A percentile compares a stretch with the other conserved stretches of the same genome.
phyloP scores from a whole-genome alignment of 1,139 yeast genomes.

The Groenewaldozyma sp. region DNA sequence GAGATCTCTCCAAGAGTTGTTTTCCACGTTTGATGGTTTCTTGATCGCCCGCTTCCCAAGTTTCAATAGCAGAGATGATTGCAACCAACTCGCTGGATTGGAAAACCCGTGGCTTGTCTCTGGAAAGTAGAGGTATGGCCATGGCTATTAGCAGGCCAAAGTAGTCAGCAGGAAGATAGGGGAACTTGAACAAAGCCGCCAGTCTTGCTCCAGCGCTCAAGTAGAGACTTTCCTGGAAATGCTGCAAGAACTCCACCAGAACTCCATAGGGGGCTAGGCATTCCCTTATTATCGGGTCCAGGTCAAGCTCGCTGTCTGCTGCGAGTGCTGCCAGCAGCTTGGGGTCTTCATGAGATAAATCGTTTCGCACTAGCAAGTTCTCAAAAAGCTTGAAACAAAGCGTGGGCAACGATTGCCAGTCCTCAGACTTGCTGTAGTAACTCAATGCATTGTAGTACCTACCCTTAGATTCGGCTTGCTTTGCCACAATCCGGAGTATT shows the following conservation, averaged over 20 bases:
- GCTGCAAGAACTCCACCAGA: slow-evolving; percentile 40
- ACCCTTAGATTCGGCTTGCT: slow-evolving; percentile 20
- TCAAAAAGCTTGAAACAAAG: slow-evolving; percentile 49
- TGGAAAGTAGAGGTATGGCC: slow-evolving; percentile 20
- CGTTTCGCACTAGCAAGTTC: slow-evolving; percentile 45
- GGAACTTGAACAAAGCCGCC: slow-evolving; percentile 51
- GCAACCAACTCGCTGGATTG: slow-evolving; percentile 35
- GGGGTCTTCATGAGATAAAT: slow-evolving; percentile 16
- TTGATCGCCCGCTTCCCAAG: slow-evolving; percentile 29
- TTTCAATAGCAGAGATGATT: slow-evolving; percentile 41
- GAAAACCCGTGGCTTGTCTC: slow-evolving; percentile 16
- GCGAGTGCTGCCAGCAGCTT: slow-evolving; percentile 24
- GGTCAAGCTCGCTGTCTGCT: slow-evolving; percentile 13
- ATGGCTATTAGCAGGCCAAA: slow-evolving; percentile 32
- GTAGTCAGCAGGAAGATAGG: slow-evolving; percentile 53
- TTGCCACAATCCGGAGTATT: slow-evolving; percentile 19
- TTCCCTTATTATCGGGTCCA: slow-evolving; percentile 53
- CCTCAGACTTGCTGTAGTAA: slow-evolving; percentile 59
- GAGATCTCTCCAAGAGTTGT: slow-evolving; percentile 11
- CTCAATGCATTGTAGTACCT: slow-evolving; percentile 54
- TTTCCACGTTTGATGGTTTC: slow-evolving; percentile 11
- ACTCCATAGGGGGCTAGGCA: slow-evolving; percentile 69
- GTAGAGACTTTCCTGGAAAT: slow-evolving; percentile 22
- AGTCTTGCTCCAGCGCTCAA: slow-evolving; percentile 33
- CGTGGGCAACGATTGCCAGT: slow-evolving; percentile 35